phyloP scores from a whole-genome alignment of 2,329 filamentous ascomycete genomes.

The Hypoxylon sp. region DNA sequence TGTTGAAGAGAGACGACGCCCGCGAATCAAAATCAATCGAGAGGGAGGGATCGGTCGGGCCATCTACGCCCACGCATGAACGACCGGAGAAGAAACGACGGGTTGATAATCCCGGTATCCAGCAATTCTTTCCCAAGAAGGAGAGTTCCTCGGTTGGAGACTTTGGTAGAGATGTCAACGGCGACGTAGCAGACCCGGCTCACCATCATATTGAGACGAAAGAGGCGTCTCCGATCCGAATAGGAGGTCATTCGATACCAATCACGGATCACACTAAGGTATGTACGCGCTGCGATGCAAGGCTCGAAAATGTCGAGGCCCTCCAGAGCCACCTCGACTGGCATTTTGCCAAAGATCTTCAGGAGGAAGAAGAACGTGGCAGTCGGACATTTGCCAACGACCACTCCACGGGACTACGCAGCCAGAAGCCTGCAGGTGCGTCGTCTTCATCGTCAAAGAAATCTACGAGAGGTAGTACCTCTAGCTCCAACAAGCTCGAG shows the following conservation, averaged over 20 bases:
- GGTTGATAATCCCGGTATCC: constrained; percentile 63
- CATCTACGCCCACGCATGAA: constrained; percentile 48
- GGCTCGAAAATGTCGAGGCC: constrained; percentile 68
- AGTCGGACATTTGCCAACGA: constrained; percentile 58
- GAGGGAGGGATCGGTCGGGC: constrained; percentile 45
- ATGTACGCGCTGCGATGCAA: constrained; percentile 75
- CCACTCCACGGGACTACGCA: constrained; percentile 50
- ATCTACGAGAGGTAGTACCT: constrained; percentile 45
- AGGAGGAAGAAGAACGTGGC: constrained; percentile 70
- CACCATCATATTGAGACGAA: constrained; percentile 38
- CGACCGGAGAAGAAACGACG: constrained; percentile 59
- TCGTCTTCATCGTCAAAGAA: constrained; percentile 57
- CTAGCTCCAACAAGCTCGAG: constrained; percentile 59
- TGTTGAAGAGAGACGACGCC: constrained; percentile 80
- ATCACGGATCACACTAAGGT: constrained; percentile 53
- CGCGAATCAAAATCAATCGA: constrained; percentile 60
- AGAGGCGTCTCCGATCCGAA: constrained; percentile 40
- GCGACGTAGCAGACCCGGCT: constrained; percentile 37
- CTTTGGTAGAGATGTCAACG: constrained; percentile 45
- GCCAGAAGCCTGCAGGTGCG: constrained; percentile 52
- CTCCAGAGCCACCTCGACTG: constrained; percentile 87
- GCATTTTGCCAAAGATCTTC: constrained; percentile 91
- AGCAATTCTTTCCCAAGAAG: constrained; percentile 67
- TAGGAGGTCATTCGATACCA: constrained; percentile 51
- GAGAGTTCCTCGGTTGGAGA: constrained; percentile 49